These are phyloP conservation scores for Diplodia scrobiculata DNA, from an alignment of 2,329 filamentous ascomycete genomes.

Conservation along the genomic window DNA sequence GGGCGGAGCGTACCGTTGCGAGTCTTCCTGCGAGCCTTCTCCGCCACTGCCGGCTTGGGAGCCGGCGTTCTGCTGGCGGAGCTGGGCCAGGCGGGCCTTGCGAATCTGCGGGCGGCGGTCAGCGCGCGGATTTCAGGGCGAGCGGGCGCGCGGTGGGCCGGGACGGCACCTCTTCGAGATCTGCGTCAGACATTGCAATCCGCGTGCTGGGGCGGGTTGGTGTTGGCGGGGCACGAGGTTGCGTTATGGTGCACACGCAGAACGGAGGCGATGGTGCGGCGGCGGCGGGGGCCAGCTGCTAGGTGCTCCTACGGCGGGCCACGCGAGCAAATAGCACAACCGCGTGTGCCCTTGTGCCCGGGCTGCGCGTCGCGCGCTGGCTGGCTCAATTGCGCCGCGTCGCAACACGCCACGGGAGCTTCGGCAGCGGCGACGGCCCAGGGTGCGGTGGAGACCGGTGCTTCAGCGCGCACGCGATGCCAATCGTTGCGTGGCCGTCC, in stretches of 20 bases:
- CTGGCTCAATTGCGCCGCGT: not conserved
- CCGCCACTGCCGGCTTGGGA: constrained; percentile 54
- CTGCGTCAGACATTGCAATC: constrained; percentile 62
- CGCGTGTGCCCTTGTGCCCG: constrained; percentile 4
- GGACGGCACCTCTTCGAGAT: constrained; percentile 61
- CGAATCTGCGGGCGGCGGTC: constrained; percentile 65
- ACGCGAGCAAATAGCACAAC: constrained; percentile 5
- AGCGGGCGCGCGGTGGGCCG: constrained; percentile 11
- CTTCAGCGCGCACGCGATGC: constrained; percentile 12
- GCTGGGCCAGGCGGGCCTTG: constrained; percentile 87
- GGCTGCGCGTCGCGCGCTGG: constrained; percentile 15
- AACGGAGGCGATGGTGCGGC: not conserved
- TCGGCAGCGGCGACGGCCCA: not conserved
- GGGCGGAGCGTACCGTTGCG: constrained; percentile 49
- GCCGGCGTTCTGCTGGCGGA: constrained; percentile 70
- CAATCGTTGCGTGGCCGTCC: constrained; percentile 6
- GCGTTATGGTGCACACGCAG: constrained; percentile 1
- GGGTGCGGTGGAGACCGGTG: constrained; percentile 9
- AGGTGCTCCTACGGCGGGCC: constrained; percentile 5
- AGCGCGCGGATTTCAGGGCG: constrained; percentile 21
- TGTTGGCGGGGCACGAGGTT: constrained; percentile 22
- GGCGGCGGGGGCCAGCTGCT: not conserved
- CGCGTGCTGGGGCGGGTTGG: constrained; percentile 18
- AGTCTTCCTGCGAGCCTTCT: constrained; percentile 38
- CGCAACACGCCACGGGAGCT: constrained; percentile 2